Percentiles rank a stretch among this genome's conserved stretches.
Evolutionary conservation across 2,329 filamentous ascomycete species (phyloP).

Genomic region (Fusarium xyrophilum): DNA sequence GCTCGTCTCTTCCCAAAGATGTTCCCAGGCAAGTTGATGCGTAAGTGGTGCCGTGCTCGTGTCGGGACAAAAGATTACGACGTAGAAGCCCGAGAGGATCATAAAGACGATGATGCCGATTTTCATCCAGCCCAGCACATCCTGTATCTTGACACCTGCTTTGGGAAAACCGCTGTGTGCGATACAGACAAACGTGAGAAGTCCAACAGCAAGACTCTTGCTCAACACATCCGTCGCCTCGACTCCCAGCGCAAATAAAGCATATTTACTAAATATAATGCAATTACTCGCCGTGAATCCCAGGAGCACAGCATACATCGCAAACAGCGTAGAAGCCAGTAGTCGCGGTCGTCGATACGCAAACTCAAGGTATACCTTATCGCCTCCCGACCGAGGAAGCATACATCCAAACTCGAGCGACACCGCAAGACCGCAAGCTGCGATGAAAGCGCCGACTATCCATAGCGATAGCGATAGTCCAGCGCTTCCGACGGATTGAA

Average conservation of each 20-base stretch:
- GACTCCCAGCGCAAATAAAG: slow-evolving; percentile 63
- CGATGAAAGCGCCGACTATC: slow-evolving; percentile 67
- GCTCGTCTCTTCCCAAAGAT: slow-evolving; percentile 68
- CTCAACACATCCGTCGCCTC: slow-evolving; percentile 58
- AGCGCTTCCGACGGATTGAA: slow-evolving; percentile 70
- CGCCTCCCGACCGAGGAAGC: slow-evolving; percentile 72
- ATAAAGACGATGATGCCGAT: slow-evolving; percentile 67
- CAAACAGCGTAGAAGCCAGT: slow-evolving; percentile 68
- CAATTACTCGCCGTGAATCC: slow-evolving; percentile 75
- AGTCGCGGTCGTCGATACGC: slow-evolving; percentile 69
- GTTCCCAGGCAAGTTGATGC: slow-evolving; percentile 53
- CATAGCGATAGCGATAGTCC: slow-evolving; percentile 69
- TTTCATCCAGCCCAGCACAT: slow-evolving; percentile 69
- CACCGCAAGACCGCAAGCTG: slow-evolving; percentile 66
- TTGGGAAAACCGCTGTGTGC: slow-evolving; percentile 65
- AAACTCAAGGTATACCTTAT: slow-evolving; percentile 76
- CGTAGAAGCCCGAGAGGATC: slow-evolving; percentile 65
- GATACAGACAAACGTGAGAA: slow-evolving; percentile 64
- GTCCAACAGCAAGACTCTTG: slow-evolving; percentile 62
- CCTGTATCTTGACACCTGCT: slow-evolving; percentile 66
- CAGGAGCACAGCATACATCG: slow-evolving; percentile 67
- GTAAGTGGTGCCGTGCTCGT: slow-evolving; percentile 11
- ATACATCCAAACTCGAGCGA: slow-evolving; percentile 74
- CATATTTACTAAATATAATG: slow-evolving; percentile 72
- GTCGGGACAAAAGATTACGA: slow-evolving; percentile 56